These are phyloP conservation scores for Hymenoscyphus infarciens DNA, from an alignment of 2,329 filamentous ascomycete species.

Conservation along the genomic window DNA sequence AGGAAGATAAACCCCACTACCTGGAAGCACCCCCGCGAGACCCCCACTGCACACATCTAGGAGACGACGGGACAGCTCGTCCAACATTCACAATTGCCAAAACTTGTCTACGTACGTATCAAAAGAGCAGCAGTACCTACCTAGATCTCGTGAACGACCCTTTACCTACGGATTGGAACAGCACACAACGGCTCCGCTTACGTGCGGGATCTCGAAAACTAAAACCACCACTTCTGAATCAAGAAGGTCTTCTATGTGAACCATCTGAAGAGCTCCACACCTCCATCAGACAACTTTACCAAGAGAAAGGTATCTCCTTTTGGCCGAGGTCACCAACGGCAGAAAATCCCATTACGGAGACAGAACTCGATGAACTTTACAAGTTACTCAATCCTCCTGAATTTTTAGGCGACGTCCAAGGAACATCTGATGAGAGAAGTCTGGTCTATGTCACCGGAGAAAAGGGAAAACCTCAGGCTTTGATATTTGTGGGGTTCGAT, in stretches of 20 bases:
- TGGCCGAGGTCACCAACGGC: slow-evolving; percentile 37
- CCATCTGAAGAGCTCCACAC: slow-evolving; percentile 17
- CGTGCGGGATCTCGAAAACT: slow-evolving; percentile 45
- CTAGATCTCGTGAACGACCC: slow-evolving; percentile 57
- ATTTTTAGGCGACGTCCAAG: slow-evolving; percentile 38
- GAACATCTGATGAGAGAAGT: slow-evolving; percentile 45
- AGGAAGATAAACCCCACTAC: slow-evolving; percentile 38
- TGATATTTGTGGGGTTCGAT: slow-evolving; percentile 45
- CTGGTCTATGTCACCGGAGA: slow-evolving; percentile 44
- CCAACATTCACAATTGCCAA: slow-evolving; percentile 49
- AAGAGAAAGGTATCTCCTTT: slow-evolving; percentile 24
- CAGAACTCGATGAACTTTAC: slow-evolving; percentile 38
- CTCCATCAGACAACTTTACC: slow-evolving; percentile 30
- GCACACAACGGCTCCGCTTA: slow-evolving; percentile 43
- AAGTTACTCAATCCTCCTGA: slow-evolving; percentile 40
- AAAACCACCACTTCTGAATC: slow-evolving; percentile 31
- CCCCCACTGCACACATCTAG: slow-evolving; percentile 46
- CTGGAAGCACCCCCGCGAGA: slow-evolving; percentile 37
- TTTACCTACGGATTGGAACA: slow-evolving; percentile 35
- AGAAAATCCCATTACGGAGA: slow-evolving; percentile 10
- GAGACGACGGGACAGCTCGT: slow-evolving; percentile 42
- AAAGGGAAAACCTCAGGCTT: slow-evolving; percentile 29
- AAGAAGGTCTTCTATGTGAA: slow-evolving; percentile 18
- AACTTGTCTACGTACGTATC: slow-evolving; percentile 54
- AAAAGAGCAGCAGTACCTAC: slow-evolving; percentile 49